These are phyloP conservation scores for Hymenoscyphus occultus DNA, from an alignment of 2,329 filamentous ascomycete species.

Conservation along the genomic window DNA sequence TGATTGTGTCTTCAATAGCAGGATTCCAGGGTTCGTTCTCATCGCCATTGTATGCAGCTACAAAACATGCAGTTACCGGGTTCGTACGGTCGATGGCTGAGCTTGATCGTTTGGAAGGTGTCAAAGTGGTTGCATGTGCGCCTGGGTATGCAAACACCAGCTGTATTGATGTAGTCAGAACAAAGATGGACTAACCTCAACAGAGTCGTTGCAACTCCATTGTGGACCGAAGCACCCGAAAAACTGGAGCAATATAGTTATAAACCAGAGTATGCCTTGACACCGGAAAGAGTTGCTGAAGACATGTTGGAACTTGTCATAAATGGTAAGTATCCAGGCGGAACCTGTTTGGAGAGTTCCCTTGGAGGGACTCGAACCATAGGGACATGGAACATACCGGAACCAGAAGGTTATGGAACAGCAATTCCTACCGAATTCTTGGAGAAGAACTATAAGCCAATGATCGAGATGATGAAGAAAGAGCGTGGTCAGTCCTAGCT, in stretches of 20 bases:
- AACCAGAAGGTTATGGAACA: slow-evolving; percentile 9
- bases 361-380: slow-evolving; percentile 4
- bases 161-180: not conserved
- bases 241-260: slow-evolving; percentile 16
- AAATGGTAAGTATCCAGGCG: slow-evolving; percentile 15
- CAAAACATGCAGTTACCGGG: slow-evolving; percentile 41
- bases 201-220: slow-evolving; percentile 20
- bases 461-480: slow-evolving; percentile 12
- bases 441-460: slow-evolving; percentile 15
- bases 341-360: slow-evolving; percentile 11
- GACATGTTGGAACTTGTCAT: slow-evolving; percentile 15
- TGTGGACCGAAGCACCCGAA: slow-evolving; percentile 20
- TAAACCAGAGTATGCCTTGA: slow-evolving; percentile 9
- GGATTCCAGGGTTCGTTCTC: slow-evolving; percentile 35
- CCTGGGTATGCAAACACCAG: slow-evolving; percentile 29
- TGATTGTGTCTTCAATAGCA: slow-evolving; percentile 36
- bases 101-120: slow-evolving; percentile 35
- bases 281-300: slow-evolving; percentile 15
- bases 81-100: slow-evolving; percentile 39
- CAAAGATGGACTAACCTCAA: not conserved
- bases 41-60: slow-evolving; percentile 38
- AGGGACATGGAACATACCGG: slow-evolving; percentile 20
- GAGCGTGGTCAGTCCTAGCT: slow-evolving; percentile 9
- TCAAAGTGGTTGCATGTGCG: slow-evolving; percentile 37
- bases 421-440: slow-evolving; percentile 9